Evolutionary conservation across 805 yeast species (phyloP).

Genomic region (Barnettozyma botsteinii): DNA sequence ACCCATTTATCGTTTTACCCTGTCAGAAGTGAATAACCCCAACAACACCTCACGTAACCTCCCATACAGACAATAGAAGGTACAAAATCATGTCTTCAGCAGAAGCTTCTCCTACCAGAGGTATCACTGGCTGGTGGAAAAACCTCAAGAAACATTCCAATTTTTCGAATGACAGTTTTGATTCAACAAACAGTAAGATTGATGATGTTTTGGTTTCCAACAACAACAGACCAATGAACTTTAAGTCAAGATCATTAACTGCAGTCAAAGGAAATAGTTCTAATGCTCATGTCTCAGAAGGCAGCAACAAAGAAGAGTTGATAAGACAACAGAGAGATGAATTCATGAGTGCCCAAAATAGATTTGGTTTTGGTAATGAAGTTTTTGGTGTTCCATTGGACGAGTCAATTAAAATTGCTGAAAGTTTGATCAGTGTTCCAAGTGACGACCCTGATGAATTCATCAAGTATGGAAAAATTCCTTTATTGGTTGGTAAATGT

Average conservation of each 20-base stretch:
- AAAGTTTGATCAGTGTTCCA: conserved; percentile 65
- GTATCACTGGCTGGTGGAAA: conserved; percentile 37
- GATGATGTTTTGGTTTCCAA: conserved; percentile 14
- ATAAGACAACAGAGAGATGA: conserved; percentile 33
- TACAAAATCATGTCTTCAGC: conserved; percentile 19
- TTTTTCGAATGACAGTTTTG: conserved; percentile 20
- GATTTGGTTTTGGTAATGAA: conserved; percentile 34
- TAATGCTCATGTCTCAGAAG: too few relatives aligned
- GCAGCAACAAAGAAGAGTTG: conserved; percentile 17
- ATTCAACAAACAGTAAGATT: conserved; percentile 7
- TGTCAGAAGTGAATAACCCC: not conserved
- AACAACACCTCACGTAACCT: not conserved
- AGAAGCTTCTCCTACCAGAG: conserved; percentile 29
- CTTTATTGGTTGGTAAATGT: conserved; percentile 93
- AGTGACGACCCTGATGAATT: conserved; percentile 52
- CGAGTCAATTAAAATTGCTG: conserved; percentile 67
- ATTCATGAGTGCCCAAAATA: conserved; percentile 28
- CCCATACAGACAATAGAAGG: not conserved
- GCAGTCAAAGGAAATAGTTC: conserved; percentile 17
- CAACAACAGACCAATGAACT: conserved; percentile 28
- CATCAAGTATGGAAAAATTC: conserved; percentile 81
- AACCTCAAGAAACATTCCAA: conserved; percentile 29
- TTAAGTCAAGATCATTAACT: conserved; percentile 31
- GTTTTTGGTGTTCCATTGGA: conserved; percentile 80
- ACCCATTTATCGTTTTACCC: too few relatives aligned